Percentiles rank a stretch among this genome's conserved stretches.
phyloP scores from a whole-genome alignment of 202 grass and related monocot species.

The Carex sylvatica region DNA sequence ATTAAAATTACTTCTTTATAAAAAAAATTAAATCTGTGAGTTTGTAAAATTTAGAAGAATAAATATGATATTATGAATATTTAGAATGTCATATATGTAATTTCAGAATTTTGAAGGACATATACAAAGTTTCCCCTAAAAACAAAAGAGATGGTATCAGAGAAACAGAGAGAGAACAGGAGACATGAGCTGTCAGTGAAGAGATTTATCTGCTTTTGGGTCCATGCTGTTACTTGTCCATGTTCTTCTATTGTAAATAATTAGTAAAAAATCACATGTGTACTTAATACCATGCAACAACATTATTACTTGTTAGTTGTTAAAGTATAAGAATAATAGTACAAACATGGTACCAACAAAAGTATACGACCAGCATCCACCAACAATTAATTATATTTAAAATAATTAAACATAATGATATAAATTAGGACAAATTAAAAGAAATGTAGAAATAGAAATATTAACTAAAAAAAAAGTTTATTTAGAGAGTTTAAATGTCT shows the following conservation, averaged over 20 bases:
- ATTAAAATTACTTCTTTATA: too few relatives aligned
- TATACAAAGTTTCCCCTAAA: too few relatives aligned
- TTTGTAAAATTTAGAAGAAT: too few relatives aligned
- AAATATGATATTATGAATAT: too few relatives aligned
- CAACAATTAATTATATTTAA: too few relatives aligned
- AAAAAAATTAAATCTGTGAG: too few relatives aligned
- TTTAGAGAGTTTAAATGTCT: too few relatives aligned
- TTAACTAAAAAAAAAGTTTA: neutral
- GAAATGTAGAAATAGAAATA: neutral
- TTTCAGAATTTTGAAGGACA: too few relatives aligned
- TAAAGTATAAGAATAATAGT: neutral
- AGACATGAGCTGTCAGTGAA: constrained; percentile 10
- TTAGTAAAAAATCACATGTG: neutral
- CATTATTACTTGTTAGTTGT: too few relatives aligned
- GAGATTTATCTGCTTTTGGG: constrained; percentile 4
- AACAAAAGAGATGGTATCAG: neutral
- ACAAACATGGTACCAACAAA: neutral
- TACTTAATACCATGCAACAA: too few relatives aligned
- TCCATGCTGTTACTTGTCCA: neutral
- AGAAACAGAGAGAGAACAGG: neutral
- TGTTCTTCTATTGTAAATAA: neutral
- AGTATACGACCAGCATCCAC: neutral
- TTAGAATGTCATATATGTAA: too few relatives aligned
- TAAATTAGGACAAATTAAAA: neutral
- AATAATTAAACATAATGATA: too few relatives aligned